These are phyloP conservation scores for Nephelium lappaceum DNA, from an alignment of 345 rosid genomes.

Conservation along the genomic window DNA sequence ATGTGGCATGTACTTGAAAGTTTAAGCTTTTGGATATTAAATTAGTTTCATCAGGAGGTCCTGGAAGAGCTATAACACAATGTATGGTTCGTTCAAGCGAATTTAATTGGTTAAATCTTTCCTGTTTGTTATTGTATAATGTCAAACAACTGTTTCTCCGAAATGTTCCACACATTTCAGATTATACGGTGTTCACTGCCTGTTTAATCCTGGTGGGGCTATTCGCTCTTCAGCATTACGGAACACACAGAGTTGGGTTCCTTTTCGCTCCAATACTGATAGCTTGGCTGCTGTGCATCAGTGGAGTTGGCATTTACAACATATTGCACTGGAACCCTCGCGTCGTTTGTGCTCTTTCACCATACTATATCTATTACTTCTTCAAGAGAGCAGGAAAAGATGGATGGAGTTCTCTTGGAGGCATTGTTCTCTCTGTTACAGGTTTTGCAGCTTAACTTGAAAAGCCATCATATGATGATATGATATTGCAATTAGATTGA, in stretches of 20 bases:
- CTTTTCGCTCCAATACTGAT: conserved; percentile 49
- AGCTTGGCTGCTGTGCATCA: conserved; percentile 54
- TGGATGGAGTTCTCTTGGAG: conserved; percentile 53
- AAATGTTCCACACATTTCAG: conserved; percentile 28
- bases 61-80: too few relatives aligned
- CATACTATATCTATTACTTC: conserved; percentile 39
- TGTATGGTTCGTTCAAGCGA: too few relatives aligned
- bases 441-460: conserved; percentile 24
- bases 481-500: background rate
- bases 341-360: conserved; percentile 41
- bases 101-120: too few relatives aligned
- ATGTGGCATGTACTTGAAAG: too few relatives aligned
- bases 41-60: too few relatives aligned
- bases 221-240: conserved; percentile 48
- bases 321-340: conserved; percentile 46
- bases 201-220: conserved; percentile 46
- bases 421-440: conserved; percentile 44
- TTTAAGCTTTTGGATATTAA: too few relatives aligned
- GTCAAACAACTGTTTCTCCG: background rate
- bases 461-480: background rate
- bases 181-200: conserved; percentile 29
- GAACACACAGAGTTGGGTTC: conserved; percentile 48
- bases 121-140: too few relatives aligned
- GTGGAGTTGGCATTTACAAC: conserved; percentile 44
- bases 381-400: conserved; percentile 35